phyloP scores from a whole-genome alignment of 139 green algal genomes.

The Raphidocelis subcapitata region DNA sequence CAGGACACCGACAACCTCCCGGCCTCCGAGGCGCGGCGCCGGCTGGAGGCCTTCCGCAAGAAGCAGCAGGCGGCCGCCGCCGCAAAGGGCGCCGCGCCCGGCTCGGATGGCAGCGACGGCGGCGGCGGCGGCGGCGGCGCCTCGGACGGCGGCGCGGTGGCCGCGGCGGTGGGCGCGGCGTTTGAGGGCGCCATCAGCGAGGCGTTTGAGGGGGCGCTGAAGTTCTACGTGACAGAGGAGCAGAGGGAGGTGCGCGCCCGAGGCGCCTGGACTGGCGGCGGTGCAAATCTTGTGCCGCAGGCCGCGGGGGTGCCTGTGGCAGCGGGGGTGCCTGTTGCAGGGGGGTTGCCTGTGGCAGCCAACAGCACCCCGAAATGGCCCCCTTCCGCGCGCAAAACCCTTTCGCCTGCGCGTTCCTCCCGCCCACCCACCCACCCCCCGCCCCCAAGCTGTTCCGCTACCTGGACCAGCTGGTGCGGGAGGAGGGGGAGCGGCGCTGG shows the following conservation, averaged over 20 bases:
- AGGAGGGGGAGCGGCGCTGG: slow-evolving; percentile 81
- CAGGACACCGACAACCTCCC: slow-evolving; percentile 39
- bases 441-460: slow-evolving; percentile 54
- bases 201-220: slow-evolving; percentile 37
- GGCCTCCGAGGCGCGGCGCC: slow-evolving; percentile 45
- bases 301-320: too few relatives aligned
- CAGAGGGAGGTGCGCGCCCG: slow-evolving; percentile 41
- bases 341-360: too few relatives aligned
- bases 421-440: not conserved
- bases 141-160: not conserved
- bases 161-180: slow-evolving; percentile 30
- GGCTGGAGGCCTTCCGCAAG: slow-evolving; percentile 46
- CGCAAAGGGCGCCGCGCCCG: not conserved
- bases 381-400: too few relatives aligned
- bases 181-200: slow-evolving; percentile 58
- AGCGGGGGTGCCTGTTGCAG: too few relatives aligned
- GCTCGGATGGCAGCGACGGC: not conserved
- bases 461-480: slow-evolving; percentile 67
- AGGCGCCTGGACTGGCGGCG: not conserved
- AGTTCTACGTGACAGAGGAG: slow-evolving; percentile 55
- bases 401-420: not conserved
- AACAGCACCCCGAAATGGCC: too few relatives aligned
- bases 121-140: not conserved
- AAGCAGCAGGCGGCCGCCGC: slow-evolving; percentile 30
- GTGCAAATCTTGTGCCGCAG: too few relatives aligned